phyloP scores from a whole-genome alignment of 1,284 basidiomycete genomes.

The Sporisorium exsertum region DNA sequence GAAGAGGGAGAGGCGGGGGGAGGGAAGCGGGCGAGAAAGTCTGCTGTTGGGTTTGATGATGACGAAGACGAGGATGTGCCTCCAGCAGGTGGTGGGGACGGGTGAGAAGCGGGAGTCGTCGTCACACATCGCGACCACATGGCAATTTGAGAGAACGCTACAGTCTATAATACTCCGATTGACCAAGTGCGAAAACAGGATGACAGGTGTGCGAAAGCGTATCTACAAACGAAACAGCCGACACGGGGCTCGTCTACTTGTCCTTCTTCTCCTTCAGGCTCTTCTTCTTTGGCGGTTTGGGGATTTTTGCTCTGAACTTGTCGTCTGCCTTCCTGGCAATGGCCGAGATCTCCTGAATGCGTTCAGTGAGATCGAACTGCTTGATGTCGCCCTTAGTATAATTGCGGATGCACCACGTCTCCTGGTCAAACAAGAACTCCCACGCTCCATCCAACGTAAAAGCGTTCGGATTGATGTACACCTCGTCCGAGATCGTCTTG shows the following conservation, averaged over 20 bases:
- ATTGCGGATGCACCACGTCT: conserved; percentile 48
- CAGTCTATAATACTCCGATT: not conserved
- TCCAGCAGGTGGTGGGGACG: not conserved
- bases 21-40: conserved; percentile 4
- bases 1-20: conserved; percentile 7
- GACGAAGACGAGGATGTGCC: conserved; percentile 42
- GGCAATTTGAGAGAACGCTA: not conserved
- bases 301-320: conserved; percentile 31
- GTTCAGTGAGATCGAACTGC: conserved; percentile 23
- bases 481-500: conserved; percentile 29
- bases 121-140: not conserved
- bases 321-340: conserved; percentile 32
- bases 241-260: not conserved
- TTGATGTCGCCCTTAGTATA: conserved; percentile 39
- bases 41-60: conserved; percentile 9
- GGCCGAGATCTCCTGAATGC: conserved; percentile 31
- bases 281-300: conserved; percentile 28
- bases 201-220: conserved; percentile 2
- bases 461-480: conserved; percentile 40
- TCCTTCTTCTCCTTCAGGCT: not conserved
- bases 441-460: conserved; percentile 37
- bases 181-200: conserved; percentile 21
- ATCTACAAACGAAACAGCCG: not conserved
- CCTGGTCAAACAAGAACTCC: conserved; percentile 45
- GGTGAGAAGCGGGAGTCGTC: not conserved